Base-by-base conservation (phyloP, 2,329 filamentous ascomycete species). In the Claviceps sp. region DNA sequence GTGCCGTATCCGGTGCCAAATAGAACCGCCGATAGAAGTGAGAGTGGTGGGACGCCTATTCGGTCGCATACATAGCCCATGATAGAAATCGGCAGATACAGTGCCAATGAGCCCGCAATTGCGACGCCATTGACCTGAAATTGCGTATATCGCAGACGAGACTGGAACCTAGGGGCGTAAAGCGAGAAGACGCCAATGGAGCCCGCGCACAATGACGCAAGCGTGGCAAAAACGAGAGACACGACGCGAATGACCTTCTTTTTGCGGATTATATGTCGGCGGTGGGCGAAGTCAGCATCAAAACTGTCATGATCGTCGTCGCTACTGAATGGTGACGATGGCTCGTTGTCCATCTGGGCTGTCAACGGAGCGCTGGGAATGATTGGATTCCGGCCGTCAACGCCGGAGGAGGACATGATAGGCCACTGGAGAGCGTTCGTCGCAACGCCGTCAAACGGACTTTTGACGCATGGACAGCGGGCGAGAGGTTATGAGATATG, bases 1-100 rank as follows among this genome's bases (percentile, higher is more conserved):
- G 91, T 75, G 3, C 88, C 71, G 64, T 98, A 98, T 16, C 91
- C 91, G 10, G 74, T 61, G 1, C 86, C 88, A 58, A 96, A 95
- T 16, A 95, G 70, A 11, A 82, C 54, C 0, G 82, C 85, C 0
- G 90, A 81, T 2, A 87, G 66, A 2, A 93, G 68, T 0, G 88
- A 85, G 8, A 95, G 76, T 11, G 86, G 82, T 2, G 84, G 82
- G 0, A 91, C 88, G 1, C 89, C 89, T 57, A 86, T 80, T 48
- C 91, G 85, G 68, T 98, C 93, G 73, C 91, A 97, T 49, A 95
- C 72, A 67, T 91, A 95, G 40, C 93, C 93, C 61, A 95, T 85
- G 42, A 93, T 60, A 2, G 91, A 87, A 2, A 97, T 89, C n/a
- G 88, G 87, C 5, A 96, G 77, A 70, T 98, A 98, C 72, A 95